Conservation (phyloP, 441 rosid genomes). For the Caryocar brasiliense region DNA sequence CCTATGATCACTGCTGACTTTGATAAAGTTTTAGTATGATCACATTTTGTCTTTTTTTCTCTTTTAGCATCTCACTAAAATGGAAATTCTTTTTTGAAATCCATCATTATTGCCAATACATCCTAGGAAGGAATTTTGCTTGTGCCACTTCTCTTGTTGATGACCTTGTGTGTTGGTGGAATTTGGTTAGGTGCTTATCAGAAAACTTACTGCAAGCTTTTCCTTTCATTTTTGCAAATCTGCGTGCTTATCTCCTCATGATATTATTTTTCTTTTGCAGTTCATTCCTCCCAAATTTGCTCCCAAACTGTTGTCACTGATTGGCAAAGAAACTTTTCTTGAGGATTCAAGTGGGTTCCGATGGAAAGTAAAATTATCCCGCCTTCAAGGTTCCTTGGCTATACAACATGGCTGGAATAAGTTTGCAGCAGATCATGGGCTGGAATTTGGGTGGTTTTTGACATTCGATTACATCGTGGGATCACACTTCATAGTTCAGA, state of each 20-base stretch:
- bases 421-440: constrained; percentile 22
- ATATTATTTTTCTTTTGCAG: constrained; percentile 15
- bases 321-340: constrained; percentile 17
- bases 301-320: constrained; percentile 11
- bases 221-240: background rate
- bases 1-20: constrained; percentile 21
- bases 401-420: constrained; percentile 28
- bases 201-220: background rate
- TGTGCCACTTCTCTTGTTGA: too few relatives aligned
- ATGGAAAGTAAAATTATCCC: constrained; percentile 26
- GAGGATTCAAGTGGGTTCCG: constrained; percentile 21
- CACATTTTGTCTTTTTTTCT: background rate
- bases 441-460: constrained; percentile 30
- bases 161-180: too few relatives aligned
- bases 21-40: constrained; percentile 23
- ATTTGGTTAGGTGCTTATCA: background rate
- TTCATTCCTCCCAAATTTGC: constrained; percentile 30
- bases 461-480: constrained; percentile 19
- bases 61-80: too few relatives aligned
- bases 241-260: background rate
- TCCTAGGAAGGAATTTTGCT: too few relatives aligned
- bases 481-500: constrained; percentile 25
- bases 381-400: constrained; percentile 14
- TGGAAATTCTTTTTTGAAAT: too few relatives aligned
- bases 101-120: too few relatives aligned